A percentile compares a stretch with the other conserved stretches of the same genome.
Evolutionary conservation across 179 eudicot genomes (phyloP).

Genomic region (Camellia oleifera): DNA sequence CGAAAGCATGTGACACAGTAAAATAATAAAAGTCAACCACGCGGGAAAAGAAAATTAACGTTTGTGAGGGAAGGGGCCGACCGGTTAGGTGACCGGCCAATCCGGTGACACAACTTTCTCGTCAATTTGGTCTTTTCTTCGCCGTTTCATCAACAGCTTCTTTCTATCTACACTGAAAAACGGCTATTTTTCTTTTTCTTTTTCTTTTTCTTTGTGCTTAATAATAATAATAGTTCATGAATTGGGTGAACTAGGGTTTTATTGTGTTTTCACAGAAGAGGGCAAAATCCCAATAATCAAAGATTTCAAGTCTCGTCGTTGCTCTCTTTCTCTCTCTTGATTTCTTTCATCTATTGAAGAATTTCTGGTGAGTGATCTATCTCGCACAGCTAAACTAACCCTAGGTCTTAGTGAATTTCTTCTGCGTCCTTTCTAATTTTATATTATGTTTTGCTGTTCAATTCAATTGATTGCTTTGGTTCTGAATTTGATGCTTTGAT

Average conservation of each 20-base stretch:
- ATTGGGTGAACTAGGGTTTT: constrained; percentile 18
- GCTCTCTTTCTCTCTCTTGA: neutral
- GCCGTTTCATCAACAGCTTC: neutral
- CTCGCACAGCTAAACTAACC: neutral
- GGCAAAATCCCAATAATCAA: neutral
- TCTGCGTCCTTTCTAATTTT: neutral
- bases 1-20: too few relatives aligned
- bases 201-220: too few relatives aligned
- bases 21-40: too few relatives aligned
- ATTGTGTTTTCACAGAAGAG: neutral
- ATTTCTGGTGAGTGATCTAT: constrained; percentile 16
- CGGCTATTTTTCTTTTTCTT: neutral
- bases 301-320: neutral
- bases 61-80: neutral
- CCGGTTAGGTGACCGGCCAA: constrained; percentile 9
- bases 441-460: neutral
- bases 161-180: neutral
- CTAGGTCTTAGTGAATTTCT: constrained; percentile 10
- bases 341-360: neutral
- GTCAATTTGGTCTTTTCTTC: neutral
- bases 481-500: neutral
- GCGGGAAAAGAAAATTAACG: too few relatives aligned
- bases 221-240: neutral
- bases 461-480: neutral
- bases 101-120: constrained; percentile 13